Evolutionary conservation across 345 rosid species (phyloP), one percentile per base, ranked within the genome.

Genomic region (Rhodomyrtus tomentosa): DNA sequence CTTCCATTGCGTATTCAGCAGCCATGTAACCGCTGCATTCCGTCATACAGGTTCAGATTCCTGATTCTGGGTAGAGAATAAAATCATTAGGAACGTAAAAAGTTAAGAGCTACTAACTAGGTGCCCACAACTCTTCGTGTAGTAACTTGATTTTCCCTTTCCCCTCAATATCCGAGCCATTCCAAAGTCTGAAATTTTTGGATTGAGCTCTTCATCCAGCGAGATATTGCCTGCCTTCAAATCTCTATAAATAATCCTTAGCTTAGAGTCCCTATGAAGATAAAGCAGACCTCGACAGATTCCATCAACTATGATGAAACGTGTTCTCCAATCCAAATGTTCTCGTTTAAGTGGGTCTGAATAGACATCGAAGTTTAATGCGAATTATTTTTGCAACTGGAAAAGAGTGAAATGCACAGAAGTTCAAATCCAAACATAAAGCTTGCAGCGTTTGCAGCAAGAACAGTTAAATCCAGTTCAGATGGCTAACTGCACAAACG

Each of bases 111-210:
- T 32, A 86, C 91, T 89, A 83, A 92, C 93, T 87, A 88, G 80
- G 95, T 91, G 18, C 95, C 95, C 10, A 89, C 93, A 79, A 91
- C 86, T 51, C 91, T 89, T 83, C 53, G 68, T 8, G 93, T 92
- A 62, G 87, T 89, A 38, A 89, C 92, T 85, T 89, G 90, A 88
- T 84, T 85, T 81, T 91, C 86, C 86, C 36, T 88, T 88, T 11
- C 51, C 86, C 32, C 68, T 80, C 45, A 90, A 90, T 82, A 91
- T 84, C 83, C 89, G 83, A 3, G 92, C 95, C 86, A 90, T 90
- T 20, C 93, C 95, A 48, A 92, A 92, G 80, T 92, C 92, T n/a
- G 91, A 90, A 84, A 92, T 89, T 20, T 89, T 91, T 0, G 93
- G 93, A 42, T 90, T 90, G 14, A 91, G 56, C 55, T 89, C 87